Evolutionary conservation across 2,329 filamentous ascomycete genomes (phyloP), one percentile per base, ranked within the genome.

Genomic region (Aspergillus bombycis): DNA sequence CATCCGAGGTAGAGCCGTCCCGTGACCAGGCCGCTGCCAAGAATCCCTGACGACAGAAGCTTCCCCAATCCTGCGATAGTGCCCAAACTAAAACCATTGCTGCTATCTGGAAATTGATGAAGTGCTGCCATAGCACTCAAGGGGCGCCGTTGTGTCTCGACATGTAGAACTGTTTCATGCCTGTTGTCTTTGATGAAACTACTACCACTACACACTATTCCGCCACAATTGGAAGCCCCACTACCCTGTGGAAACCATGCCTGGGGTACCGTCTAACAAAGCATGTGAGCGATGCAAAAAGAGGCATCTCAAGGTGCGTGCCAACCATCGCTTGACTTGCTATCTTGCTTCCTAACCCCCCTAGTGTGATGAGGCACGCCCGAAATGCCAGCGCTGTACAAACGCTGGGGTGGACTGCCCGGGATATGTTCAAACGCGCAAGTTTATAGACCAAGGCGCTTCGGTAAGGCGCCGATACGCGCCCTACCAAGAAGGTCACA

Each of bases 401-500:
- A 70, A 72, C 53, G 74, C 78, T 8, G 77, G 77, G 14, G 73
- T 77, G 28, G 72, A 79, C 58, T 80, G 78, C 53, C 77, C 78
- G 0, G 78, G 78, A n/a, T 80, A 79, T 72, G 74, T 79, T 23
- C 76, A 79, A 59, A 79, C 74, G 26, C 77, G 78, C 61, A 80
- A 80, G 50, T 80, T 80, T 61, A 78, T 80, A 54, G 78, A 80
- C 58, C 77, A 80, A 61, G 78, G 78, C 7, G 75, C 77, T 26
- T 77, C 77, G 21, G 76, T 80, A 28, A 73, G 78, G 55, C 75
- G 75, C 19, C 71, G 77, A 36, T 78, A 77, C 71, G 76, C 76
- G 59, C 77, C 77, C 23, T 78, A 78, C 65, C 72, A 74, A 43
- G 73, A 76, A n/a, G 45, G 38, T 28, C 65, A 64, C 23, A 19